Evolutionary conservation across 345 rosid species (phyloP).

Genomic region (Xanthoceras sorbifolium): DNA sequence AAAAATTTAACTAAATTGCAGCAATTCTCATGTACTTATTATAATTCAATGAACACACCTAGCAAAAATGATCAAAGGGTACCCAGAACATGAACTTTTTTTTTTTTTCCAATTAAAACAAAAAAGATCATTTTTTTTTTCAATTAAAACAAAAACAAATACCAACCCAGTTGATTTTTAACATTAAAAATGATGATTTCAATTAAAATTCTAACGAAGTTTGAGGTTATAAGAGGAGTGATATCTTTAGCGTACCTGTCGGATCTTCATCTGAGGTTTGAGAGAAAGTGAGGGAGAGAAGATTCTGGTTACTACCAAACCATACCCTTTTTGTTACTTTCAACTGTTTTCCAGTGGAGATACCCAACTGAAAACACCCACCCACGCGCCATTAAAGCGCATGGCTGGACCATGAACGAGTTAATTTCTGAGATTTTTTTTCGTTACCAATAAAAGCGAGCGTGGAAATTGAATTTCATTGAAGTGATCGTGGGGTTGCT

Average conservation of each 20-base stretch:
- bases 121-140: neutral
- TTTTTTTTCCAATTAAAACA: neutral
- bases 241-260: neutral
- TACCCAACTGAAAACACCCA: no score
- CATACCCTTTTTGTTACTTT: neutral
- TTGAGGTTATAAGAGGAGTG: neutral
- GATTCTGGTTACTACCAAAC: neutral
- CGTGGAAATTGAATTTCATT: no score
- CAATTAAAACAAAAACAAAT: neutral
- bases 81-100: neutral
- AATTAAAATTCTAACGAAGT: neutral
- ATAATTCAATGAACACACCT: neutral
- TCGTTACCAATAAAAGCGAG: no score
- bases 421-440: no score
- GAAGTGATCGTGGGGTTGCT: no score
- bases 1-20: neutral
- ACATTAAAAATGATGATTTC: no score
- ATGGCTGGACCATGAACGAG: neutral
- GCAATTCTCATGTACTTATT: neutral
- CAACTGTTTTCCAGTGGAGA: neutral
- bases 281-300: neutral
- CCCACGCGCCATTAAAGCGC: slow-evolving; percentile 3
- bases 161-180: neutral
- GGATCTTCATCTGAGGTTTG: neutral
- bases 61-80: neutral